Conservation (phyloP, 2,329 filamentous ascomycete genomes). For the Ophiostoma sp. region DNA sequence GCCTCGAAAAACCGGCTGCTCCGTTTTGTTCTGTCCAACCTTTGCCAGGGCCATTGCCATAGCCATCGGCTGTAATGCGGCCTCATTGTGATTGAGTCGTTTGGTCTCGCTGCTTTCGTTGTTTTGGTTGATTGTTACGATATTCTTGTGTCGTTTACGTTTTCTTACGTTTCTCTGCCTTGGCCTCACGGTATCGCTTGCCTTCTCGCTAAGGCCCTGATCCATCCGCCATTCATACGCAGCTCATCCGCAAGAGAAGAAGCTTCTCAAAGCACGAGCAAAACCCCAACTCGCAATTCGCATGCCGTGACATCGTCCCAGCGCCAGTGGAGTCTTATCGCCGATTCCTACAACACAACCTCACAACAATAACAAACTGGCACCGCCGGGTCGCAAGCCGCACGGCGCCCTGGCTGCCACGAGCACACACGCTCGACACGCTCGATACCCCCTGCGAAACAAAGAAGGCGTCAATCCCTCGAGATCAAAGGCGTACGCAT, state of each 20-base stretch:
- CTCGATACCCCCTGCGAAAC: conserved; percentile 6
- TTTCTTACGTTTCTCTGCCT: background rate
- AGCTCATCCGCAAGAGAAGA: background rate
- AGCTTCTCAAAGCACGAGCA: background rate
- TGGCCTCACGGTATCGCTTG: background rate
- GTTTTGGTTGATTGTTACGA: background rate
- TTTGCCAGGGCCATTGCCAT: background rate
- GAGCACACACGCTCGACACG: too few species aligned
- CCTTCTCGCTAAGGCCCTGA: background rate
- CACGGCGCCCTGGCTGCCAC: conserved; percentile 10
- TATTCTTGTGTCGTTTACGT: background rate
- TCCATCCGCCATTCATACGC: background rate
- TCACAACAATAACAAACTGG: background rate
- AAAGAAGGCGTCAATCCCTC: background rate
- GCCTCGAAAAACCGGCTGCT: background rate
- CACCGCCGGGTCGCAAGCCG: background rate
- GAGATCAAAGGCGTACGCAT: background rate
- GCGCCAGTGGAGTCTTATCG: conserved; percentile 1
- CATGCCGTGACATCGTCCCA: conserved; percentile 8
- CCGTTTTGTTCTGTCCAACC: conserved; percentile 1
- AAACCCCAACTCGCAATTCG: background rate
- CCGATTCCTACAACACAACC: background rate
- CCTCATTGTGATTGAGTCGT: background rate
- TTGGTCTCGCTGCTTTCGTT: background rate
- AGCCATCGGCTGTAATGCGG: conserved; percentile 22